Evolutionary conservation across 2,329 filamentous ascomycete species (phyloP).

Genomic region (Claviceps capensis): DNA sequence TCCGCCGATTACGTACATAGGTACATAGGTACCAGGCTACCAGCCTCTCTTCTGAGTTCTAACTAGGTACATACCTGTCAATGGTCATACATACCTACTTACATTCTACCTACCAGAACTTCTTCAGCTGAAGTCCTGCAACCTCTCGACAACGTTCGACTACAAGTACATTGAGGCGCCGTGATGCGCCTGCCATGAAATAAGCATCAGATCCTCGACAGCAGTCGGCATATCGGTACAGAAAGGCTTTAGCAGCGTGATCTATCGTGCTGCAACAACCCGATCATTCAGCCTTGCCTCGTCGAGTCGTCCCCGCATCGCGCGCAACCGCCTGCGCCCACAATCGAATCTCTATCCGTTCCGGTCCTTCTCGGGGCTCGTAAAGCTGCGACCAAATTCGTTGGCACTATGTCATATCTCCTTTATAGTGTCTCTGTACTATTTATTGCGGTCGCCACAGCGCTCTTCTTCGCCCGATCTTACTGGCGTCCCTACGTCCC

Average conservation of each 20-base stretch:
- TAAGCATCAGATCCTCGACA: neutral
- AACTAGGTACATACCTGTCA: too few relatives aligned
- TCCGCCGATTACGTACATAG: too few relatives aligned
- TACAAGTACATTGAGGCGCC: neutral
- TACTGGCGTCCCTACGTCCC: slow-evolving; percentile 63
- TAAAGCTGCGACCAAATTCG: neutral
- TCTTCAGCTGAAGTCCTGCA: neutral
- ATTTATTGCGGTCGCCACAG: slow-evolving; percentile 57
- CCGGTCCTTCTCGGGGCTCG: neutral
- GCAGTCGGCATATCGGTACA: neutral
- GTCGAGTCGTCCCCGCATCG: neutral
- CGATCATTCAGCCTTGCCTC: neutral
- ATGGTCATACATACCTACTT: too few relatives aligned
- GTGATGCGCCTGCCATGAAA: slow-evolving; percentile 5
- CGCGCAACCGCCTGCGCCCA: neutral
- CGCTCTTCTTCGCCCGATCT: slow-evolving; percentile 66
- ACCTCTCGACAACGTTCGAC: neutral
- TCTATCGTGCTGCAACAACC: neutral
- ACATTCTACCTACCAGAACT: too few relatives aligned
- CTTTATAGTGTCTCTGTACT: slow-evolving; percentile 66
- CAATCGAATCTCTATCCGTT: neutral
- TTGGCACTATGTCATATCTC: slow-evolving; percentile 55
- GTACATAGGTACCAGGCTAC: too few relatives aligned
- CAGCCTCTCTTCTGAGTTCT: too few relatives aligned
- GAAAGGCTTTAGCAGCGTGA: neutral